Percentiles rank a stretch among this genome's conserved stretches.
Conservation (phyloP, 345 rosid species). For the Limnanthes douglasii region DNA sequence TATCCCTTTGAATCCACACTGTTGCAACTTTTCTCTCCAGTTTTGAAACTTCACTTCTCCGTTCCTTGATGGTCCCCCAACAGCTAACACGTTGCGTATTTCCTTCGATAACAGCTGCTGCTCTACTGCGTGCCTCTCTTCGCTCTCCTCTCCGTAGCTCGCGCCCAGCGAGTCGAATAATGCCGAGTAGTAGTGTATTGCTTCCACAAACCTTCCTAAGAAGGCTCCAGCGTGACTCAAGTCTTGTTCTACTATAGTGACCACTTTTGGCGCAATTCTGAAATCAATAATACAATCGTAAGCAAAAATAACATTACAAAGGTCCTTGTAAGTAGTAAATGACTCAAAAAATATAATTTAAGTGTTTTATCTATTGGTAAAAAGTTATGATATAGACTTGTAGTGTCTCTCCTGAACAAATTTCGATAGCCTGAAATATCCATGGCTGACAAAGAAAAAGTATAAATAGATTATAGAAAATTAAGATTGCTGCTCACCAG, state of each 20-base stretch:
- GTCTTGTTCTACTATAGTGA: slow-evolving; percentile 96
- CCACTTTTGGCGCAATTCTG: slow-evolving; percentile 93
- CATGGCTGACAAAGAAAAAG: too few species aligned
- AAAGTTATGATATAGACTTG: too few species aligned
- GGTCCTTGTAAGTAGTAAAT: too few species aligned
- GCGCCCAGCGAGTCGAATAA: slow-evolving; percentile 90
- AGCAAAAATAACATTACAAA: too few species aligned
- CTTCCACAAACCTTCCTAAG: slow-evolving; percentile 91
- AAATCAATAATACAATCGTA: too few species aligned
- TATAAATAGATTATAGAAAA: too few species aligned
- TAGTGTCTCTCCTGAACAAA: too few species aligned
- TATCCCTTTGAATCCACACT: slow-evolving; percentile 67
- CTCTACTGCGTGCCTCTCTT: slow-evolving; percentile 93
- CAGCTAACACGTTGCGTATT: slow-evolving; percentile 72
- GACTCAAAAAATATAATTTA: too few species aligned
- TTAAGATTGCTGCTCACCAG: too few species aligned
- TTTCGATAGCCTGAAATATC: too few species aligned
- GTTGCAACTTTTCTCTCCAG: slow-evolving; percentile 93
- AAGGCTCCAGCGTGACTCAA: slow-evolving; percentile 86
- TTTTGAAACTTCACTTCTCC: slow-evolving; percentile 65
- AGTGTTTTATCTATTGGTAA: too few species aligned
- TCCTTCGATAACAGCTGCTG: slow-evolving; percentile 88
- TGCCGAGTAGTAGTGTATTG: slow-evolving; percentile 96
- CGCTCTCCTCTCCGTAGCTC: slow-evolving; percentile 92
- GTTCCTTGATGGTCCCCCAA: slow-evolving; percentile 72